Evolutionary conservation across 2,329 filamentous ascomycete genomes (phyloP).

Genomic region (Colletotrichum godetiae): DNA sequence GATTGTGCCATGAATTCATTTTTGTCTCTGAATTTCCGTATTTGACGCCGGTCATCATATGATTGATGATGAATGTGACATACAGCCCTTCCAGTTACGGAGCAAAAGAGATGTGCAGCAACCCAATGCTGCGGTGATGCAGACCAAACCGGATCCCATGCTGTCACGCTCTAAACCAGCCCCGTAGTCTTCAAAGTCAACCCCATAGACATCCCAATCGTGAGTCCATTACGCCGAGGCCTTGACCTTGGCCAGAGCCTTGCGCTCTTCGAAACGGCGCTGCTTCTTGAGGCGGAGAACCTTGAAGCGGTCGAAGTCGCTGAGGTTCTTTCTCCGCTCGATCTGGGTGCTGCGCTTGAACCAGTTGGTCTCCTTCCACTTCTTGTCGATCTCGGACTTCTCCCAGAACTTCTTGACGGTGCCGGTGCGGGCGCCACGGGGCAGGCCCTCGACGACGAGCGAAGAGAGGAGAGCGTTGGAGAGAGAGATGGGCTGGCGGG

Average conservation of each 20-base stretch:
- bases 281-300: constrained; percentile 99
- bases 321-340: constrained; percentile 88
- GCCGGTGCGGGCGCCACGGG: constrained; percentile 85
- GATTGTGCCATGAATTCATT: constrained; percentile 47
- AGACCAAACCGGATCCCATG: constrained; percentile 52
- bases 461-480: constrained; percentile 88
- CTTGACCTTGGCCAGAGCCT: constrained; percentile 94
- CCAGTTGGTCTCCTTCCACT: constrained; percentile 92
- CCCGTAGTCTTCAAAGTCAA: constrained; percentile 37
- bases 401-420: constrained; percentile 91
- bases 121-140: constrained; percentile 63
- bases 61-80: constrained; percentile 68
- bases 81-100: constrained; percentile 70
- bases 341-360: constrained; percentile 92
- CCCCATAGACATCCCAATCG: constrained; percentile 32
- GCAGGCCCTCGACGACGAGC: constrained; percentile 86
- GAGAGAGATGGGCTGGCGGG: constrained; percentile 88
- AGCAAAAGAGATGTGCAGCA: constrained; percentile 70
- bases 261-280: constrained; percentile 97
- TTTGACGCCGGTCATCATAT: constrained; percentile 71
- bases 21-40: constrained; percentile 69
- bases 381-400: constrained; percentile 88
- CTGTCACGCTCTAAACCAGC: constrained; percentile 38
- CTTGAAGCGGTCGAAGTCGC: constrained; percentile 99
- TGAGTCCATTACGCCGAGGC: constrained; percentile 73